Conservation (phyloP, 805 yeast genomes). For the Ogataea trehaloabstinens region DNA sequence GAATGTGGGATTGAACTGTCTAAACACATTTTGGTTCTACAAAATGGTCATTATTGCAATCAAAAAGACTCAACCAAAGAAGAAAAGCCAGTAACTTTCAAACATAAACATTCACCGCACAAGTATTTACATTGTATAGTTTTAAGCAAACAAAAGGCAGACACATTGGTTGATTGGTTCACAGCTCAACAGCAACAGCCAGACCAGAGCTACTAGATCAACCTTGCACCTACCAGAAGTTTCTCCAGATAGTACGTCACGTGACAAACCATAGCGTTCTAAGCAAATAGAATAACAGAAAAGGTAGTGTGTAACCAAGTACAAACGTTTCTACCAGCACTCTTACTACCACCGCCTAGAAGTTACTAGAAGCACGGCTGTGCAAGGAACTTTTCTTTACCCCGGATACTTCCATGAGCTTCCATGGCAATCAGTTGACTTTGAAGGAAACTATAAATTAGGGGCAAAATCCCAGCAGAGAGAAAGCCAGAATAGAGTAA, state of each 20-base stretch:
- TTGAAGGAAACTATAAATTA: constrained; percentile 5
- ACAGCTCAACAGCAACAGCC: no score
- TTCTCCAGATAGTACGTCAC: no score
- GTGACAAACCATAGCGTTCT: neutral
- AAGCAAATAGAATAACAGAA: neutral
- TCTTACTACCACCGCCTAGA: constrained; percentile 2
- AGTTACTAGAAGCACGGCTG: constrained; percentile 13
- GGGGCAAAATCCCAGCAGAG: constrained; percentile 1
- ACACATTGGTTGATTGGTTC: no score
- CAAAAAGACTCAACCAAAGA: constrained; percentile 38
- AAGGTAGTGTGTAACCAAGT: neutral
- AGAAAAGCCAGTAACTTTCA: constrained; percentile 5
- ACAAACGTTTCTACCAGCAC: neutral
- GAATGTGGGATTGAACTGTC: constrained; percentile 59
- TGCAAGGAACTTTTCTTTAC: no score
- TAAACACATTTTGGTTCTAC: constrained; percentile 83
- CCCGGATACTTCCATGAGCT: constrained; percentile 3
- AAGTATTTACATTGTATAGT: no score
- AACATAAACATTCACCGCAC: no score
- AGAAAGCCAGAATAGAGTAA: neutral
- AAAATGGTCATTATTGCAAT: constrained; percentile 81
- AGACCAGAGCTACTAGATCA: no score
- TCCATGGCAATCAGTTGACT: constrained; percentile 7
- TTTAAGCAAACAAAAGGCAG: no score
- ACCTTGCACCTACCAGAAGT: no score